Base-by-base conservation (phyloP, 108 stramenopile genomes). In the Epipyxis sp. region DNA sequence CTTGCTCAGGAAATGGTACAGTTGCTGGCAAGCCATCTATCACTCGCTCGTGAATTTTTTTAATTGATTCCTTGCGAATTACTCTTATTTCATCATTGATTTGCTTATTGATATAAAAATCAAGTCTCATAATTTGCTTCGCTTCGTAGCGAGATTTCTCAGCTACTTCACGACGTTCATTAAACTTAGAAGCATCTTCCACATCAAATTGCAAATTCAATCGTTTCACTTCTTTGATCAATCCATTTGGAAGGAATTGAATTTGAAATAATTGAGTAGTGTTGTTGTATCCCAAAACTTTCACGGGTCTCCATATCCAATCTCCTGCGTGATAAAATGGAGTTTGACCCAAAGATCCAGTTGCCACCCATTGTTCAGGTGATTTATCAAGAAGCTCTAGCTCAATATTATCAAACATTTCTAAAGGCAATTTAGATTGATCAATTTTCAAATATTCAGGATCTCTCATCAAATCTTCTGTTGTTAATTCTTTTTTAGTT, bases 141-240 rank as follows among this genome's bases (percentile, higher is more conserved):
- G 87, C 77, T 13, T 78, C 67, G 1, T 87, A 81, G 13, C 87
- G 80, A 0, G 80, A 37, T 13, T 32, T 40, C n/a, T 61, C 39
- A 2, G 85, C 85, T 0, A 42, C 3, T 1, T 37, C 43, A 0
- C 87, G 69, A 10, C 88, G 80, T 42, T 40, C 6, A 43, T 83
- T 30, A 79, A 85, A 89, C 1, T 40, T 34, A 20, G 45, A 69
- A 65, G 82, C 43, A 72, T 84, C 79, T 72, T 89, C 88, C 10
- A 45, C 58, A 44, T 86, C 86, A 59, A 89, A 89, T n/a, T 82
- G 84, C 1, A 89, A 69, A 35, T 89, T 89, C 57, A 88, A 83
- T 39, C 88, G 80, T 44, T 80, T 76, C 32, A 87, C 88, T 32
- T 43, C 32, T 77, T 87, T 87, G n/a, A 57, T 57, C 45, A 68